These are phyloP conservation scores for Dothideomycetes sp. DNA, from an alignment of 2,329 filamentous ascomycete species.

Conservation along the genomic window DNA sequence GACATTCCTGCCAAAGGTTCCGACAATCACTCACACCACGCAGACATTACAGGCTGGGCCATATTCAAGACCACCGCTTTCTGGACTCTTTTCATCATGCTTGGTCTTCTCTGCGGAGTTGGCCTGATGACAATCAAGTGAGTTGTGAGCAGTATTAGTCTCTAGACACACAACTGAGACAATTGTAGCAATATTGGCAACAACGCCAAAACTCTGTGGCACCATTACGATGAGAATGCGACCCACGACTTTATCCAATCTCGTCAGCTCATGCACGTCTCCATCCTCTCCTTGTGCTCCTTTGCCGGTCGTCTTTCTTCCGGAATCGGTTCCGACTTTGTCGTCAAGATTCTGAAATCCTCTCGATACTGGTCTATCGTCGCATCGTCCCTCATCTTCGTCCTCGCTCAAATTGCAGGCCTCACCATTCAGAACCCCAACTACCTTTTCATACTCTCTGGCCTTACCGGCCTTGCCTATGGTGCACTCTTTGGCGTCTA, in stretches of 20 bases:
- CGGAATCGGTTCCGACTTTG: constrained; percentile 79
- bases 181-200: constrained; percentile 78
- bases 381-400: constrained; percentile 65
- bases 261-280: constrained; percentile 84
- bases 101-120: constrained; percentile 84
- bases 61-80: constrained; percentile 67
- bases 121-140: constrained; percentile 99
- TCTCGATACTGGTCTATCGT: constrained; percentile 89
- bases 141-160: constrained; percentile 23
- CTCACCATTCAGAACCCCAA: constrained; percentile 67
- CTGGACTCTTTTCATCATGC: constrained; percentile 80
- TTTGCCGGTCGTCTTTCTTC: constrained; percentile 66
- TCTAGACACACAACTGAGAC: constrained; percentile 18
- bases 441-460: constrained; percentile 65
- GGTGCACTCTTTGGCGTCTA: constrained; percentile 91
- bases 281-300: constrained; percentile 79
- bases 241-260: constrained; percentile 64
- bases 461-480: constrained; percentile 78
- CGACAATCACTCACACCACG: constrained; percentile 56
- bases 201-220: constrained; percentile 75
- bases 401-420: constrained; percentile 65
- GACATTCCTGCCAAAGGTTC: constrained; percentile 36
- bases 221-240: constrained; percentile 64
- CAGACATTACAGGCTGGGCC: constrained; percentile 81
- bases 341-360: constrained; percentile 69